A percentile compares a stretch with the other conserved stretches of the same genome.
phyloP scores from a whole-genome alignment of 2,329 filamentous ascomycete species.

The Fusarium subglutinans region DNA sequence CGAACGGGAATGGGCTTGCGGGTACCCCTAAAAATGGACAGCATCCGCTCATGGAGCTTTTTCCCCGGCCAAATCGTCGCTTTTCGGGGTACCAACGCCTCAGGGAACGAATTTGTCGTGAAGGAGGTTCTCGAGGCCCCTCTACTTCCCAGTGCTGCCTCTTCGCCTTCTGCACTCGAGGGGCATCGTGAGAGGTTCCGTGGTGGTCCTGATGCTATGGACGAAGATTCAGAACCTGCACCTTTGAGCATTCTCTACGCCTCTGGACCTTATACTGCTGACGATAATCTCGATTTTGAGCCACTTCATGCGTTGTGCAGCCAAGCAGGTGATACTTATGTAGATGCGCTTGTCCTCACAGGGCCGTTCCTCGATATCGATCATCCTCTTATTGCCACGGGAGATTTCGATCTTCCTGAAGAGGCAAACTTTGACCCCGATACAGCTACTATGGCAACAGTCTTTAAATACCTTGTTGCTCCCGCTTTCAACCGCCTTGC shows the following conservation, averaged over 20 bases:
- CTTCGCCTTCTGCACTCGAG: constrained; percentile 71
- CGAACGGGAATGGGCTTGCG: constrained; percentile 83
- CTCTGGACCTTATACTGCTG: constrained; percentile 89
- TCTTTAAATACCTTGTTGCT: constrained; percentile 85
- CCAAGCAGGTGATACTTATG: constrained; percentile 76
- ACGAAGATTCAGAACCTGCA: constrained; percentile 58
- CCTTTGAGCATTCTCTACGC: constrained; percentile 82
- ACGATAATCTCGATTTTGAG: constrained; percentile 91
- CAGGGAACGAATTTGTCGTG: constrained; percentile 83
- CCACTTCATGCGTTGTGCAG: constrained; percentile 83
- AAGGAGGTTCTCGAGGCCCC: constrained; percentile 80
- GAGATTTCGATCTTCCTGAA: constrained; percentile 80
- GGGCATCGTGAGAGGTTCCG: constrained; percentile 74
- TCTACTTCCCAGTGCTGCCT: constrained; percentile 77
- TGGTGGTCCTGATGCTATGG: constrained; percentile 71
- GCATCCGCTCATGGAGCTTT: constrained; percentile 77
- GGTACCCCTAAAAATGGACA: constrained; percentile 80
- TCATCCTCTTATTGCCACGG: constrained; percentile 84
- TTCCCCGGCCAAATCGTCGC: constrained; percentile 97
- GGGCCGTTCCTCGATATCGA: constrained; percentile 94
- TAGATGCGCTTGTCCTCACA: constrained; percentile 80
- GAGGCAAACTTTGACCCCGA: constrained; percentile 76
- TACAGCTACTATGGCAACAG: constrained; percentile 79
- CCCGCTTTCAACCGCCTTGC: constrained; percentile 76
- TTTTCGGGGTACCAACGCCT: constrained; percentile 84